Percentiles rank a stretch among this genome's conserved stretches.
Evolutionary conservation across 2,329 filamentous ascomycete genomes (phyloP).

Genomic region (Cryphonectria parasitica): DNA sequence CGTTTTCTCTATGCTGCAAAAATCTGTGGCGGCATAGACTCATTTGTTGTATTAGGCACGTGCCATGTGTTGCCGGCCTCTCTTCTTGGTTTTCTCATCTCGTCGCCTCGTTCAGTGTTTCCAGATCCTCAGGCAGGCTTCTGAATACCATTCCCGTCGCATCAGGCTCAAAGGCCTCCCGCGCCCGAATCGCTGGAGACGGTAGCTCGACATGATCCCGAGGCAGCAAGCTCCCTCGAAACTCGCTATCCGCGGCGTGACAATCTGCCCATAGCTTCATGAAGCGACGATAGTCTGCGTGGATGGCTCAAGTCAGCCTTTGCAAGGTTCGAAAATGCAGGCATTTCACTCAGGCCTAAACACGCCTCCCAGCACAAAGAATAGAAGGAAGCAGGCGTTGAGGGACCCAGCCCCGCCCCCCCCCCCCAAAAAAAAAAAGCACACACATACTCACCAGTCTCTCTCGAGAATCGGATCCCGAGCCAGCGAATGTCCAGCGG

Average conservation of each 20-base stretch:
- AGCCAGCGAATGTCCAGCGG: slow-evolving; percentile 51
- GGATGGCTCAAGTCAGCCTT: slow-evolving; percentile 5
- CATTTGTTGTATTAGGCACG: background rate
- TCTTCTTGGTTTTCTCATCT: background rate
- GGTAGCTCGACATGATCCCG: slow-evolving; percentile 51
- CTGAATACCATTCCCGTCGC: slow-evolving; percentile 3
- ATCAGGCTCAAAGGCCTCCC: slow-evolving; percentile 28
- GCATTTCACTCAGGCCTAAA: no score
- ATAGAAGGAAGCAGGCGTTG: background rate
- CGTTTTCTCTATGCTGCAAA: background rate
- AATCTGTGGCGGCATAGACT: background rate
- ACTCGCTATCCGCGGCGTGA: slow-evolving; percentile 51
- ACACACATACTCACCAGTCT: slow-evolving; percentile 45
- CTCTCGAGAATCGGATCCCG: slow-evolving; percentile 53
- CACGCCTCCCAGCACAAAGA: no score
- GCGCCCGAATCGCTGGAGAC: slow-evolving; percentile 49
- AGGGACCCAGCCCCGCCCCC: no score
- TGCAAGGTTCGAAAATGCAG: no score
- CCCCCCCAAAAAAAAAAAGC: background rate
- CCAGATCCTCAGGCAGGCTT: slow-evolving; percentile 38
- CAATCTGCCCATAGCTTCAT: slow-evolving; percentile 51
- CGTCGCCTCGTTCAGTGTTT: slow-evolving; percentile 32
- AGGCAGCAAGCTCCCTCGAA: slow-evolving; percentile 50
- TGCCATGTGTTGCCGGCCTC: background rate
- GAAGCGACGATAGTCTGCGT: slow-evolving; percentile 50